These are phyloP conservation scores for Geum urbanum DNA, from an alignment of 306 rosid genomes.

Conservation along the genomic window DNA sequence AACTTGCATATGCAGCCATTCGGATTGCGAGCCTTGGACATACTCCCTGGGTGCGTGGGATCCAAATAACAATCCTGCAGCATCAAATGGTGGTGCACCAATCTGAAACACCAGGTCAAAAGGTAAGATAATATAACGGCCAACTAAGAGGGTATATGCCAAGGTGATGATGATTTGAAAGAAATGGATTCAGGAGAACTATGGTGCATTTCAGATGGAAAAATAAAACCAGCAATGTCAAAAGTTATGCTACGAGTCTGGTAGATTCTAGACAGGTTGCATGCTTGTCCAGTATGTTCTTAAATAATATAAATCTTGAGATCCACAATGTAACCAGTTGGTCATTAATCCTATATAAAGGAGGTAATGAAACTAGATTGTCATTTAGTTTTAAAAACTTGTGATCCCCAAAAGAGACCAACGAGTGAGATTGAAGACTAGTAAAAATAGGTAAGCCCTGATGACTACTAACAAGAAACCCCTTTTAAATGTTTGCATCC, in stretches of 20 bases:
- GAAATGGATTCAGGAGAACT: neutral
- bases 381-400: neutral
- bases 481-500: conserved; percentile 2
- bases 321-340: neutral
- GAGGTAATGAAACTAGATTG: conserved; percentile 1
- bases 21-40: conserved; percentile 56
- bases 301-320: neutral
- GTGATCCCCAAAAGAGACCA: neutral
- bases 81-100: conserved; percentile 56
- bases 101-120: conserved; percentile 44
- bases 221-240: neutral
- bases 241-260: neutral
- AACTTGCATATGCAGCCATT: conserved; percentile 90
- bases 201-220: neutral
- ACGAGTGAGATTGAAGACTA: neutral
- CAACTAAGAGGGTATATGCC: too few species aligned
- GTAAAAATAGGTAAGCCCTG: neutral
- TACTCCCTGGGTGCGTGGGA: conserved; percentile 60
- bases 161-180: neutral
- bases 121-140: too few species aligned
- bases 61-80: conserved; percentile 66
- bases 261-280: neutral
- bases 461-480: neutral
- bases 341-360: neutral
- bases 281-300: neutral